Base-by-base conservation (phyloP, 2,329 filamentous ascomycete species). In the Fusarium sp. region DNA sequence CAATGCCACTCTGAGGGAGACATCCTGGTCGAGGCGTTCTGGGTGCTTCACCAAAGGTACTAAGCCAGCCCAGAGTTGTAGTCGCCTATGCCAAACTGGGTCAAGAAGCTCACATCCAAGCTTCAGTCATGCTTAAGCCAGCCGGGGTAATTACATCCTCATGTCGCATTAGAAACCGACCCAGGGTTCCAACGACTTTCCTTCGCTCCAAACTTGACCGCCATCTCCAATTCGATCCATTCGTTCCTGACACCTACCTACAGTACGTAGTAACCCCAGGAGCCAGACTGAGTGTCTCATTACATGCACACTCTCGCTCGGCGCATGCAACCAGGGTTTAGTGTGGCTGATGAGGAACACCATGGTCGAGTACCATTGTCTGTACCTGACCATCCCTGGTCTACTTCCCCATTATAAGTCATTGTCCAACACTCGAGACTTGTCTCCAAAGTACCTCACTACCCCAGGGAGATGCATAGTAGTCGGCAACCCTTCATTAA, bases 21-120 rank as follows among this genome's bases (percentile, higher is more conserved):
- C 40, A 61, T 38, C 65, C 66, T 46, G 7, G 54, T 62, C 31
- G 51, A 33, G 13, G n/a, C 27, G 42, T 49, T 9, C 53, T 16
- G 25, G 25, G 20, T 40, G 18, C 36, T 40, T 29, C 40, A 33
- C 23, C 38, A 40, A 20, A 42, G 38, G 58, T 40, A 51, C 36
- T 18, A 16, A 36, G 25, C 16, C 46, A 16, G 27, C 25, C 16
- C 31, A 27, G 51, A 57, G 54, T 57, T 18, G 27, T 6, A 57
- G 54, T 13, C 25, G 38, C 54, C 51, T 36, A 25, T 13, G 5
- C 46, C 27, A 50, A 27, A 46, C 9, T 34, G 13, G 31, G 18
- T 18, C 13, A 20, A 54, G 18, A 54, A 54, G 31, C 50, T 54
- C 51, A 25, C 29, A 20, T 9, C 16, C 31, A 25, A 54, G 51